These are phyloP conservation scores for Melocanna baccifera DNA, from an alignment of 176 grass and related monocot species.

Conservation along the genomic window DNA sequence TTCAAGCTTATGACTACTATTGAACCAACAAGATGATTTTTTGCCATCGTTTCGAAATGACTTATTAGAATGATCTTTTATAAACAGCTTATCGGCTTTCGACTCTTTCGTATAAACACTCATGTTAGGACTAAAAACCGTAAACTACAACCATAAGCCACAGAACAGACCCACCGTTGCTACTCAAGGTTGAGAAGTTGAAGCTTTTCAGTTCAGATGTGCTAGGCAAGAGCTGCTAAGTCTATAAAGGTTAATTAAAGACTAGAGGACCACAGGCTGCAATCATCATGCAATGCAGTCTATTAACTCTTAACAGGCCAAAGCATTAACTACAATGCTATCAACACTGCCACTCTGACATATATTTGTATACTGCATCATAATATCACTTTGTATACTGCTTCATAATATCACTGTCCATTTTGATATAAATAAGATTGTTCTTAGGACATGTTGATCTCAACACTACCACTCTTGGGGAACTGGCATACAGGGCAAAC, in stretches of 20 bases:
- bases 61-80: too few species aligned
- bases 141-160: too few species aligned
- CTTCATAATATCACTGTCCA: neutral
- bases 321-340: neutral
- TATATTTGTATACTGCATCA: neutral
- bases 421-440: neutral
- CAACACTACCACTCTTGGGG: slow-evolving; percentile 45
- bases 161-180: neutral
- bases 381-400: slow-evolving; percentile 16
- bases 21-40: too few species aligned
- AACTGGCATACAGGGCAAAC: slow-evolving; percentile 48
- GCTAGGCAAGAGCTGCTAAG: neutral
- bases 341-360: neutral
- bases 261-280: neutral
- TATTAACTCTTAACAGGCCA: neutral
- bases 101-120: too few species aligned
- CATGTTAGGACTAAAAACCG: too few species aligned
- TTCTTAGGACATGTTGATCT: slow-evolving; percentile 47
- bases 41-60: too few species aligned
- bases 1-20: too few species aligned
- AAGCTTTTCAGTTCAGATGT: neutral
- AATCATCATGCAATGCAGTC: neutral
- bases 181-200: neutral
- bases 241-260: neutral
- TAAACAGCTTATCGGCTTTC: too few species aligned